Evolutionary conservation across 176 grass and related monocot species (phyloP).

Genomic region (Eragrostis curvula): DNA sequence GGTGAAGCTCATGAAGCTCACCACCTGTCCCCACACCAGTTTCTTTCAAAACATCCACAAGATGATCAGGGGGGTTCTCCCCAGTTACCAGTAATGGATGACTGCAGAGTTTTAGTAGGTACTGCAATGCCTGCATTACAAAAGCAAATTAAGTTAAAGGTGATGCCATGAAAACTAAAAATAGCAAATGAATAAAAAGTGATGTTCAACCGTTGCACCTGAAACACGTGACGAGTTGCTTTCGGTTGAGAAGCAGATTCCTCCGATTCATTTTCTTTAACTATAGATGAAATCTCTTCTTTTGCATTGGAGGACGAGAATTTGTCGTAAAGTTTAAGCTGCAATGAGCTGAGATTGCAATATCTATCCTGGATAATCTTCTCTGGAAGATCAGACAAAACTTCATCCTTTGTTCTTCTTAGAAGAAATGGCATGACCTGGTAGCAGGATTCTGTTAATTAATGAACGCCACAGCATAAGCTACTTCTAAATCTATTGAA

Average conservation of each 20-base stretch:
- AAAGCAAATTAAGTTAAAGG: constrained; percentile 33
- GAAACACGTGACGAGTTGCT: constrained; percentile 94
- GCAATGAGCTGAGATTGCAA: constrained; percentile 81
- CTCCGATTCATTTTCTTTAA: constrained; percentile 66
- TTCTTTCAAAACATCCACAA: constrained; percentile 68
- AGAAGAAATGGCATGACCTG: constrained; percentile 99
- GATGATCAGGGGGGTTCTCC: constrained; percentile 61
- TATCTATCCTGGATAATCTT: constrained; percentile 99
- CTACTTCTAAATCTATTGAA: constrained; percentile 13
- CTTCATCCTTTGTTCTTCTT: constrained; percentile 97
- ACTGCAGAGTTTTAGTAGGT: constrained; percentile 92
- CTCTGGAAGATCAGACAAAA: constrained; percentile 96
- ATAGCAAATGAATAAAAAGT: neutral
- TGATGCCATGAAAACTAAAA: neutral
- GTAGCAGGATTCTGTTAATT: constrained; percentile 33
- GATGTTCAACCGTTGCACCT: constrained; percentile 52
- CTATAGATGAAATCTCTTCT: constrained; percentile 87
- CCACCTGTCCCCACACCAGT: constrained; percentile 55
- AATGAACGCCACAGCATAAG: neutral
- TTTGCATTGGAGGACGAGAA: constrained; percentile 89
- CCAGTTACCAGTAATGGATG: constrained; percentile 92
- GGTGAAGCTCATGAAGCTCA: constrained; percentile 87
- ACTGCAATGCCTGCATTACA: constrained; percentile 79
- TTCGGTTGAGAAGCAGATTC: constrained; percentile 66
- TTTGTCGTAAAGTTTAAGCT: constrained; percentile 94